phyloP scores from a whole-genome alignment of 2,329 filamentous ascomycete genomes.

The Talaromyces islandicus region DNA sequence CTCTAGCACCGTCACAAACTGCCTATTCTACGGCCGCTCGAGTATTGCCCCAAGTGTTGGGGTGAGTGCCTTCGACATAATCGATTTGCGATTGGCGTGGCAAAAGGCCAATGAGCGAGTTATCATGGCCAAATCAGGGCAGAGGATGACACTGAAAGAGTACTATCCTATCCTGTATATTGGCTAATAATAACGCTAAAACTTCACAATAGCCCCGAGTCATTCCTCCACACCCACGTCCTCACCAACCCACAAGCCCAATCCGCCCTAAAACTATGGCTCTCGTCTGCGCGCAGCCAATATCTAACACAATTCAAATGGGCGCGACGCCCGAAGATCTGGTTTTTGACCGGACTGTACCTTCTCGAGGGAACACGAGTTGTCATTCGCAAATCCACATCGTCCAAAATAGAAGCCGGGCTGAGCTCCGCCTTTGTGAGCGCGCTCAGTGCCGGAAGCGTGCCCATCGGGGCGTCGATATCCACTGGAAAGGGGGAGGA shows the following conservation, averaged over 20 bases:
- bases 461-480: conserved; percentile 19
- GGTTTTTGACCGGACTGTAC: conserved; percentile 19
- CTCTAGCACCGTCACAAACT: conserved; percentile 14
- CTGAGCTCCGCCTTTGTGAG: conserved; percentile 16
- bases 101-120: conserved; percentile 17
- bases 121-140: conserved; percentile 16
- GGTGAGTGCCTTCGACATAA: conserved; percentile 16
- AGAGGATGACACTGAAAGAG: conserved; percentile 17
- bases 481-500: conserved; percentile 14
- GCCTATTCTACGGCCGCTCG: conserved; percentile 15
- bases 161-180: conserved; percentile 3
- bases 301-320: conserved; percentile 20
- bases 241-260: conserved; percentile 13
- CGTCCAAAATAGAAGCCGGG: conserved; percentile 14
- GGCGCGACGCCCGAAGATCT: conserved; percentile 20
- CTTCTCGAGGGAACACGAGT: conserved; percentile 16
- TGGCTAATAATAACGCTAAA: neutral
- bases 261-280: conserved; percentile 19
- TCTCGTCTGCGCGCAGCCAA: conserved; percentile 18
- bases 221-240: conserved; percentile 15
- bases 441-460: conserved; percentile 14
- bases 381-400: conserved; percentile 13
- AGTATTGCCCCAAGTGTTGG: conserved; percentile 14
- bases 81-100: conserved; percentile 18
- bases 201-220: conserved; percentile 17